Evolutionary conservation across 1,139 yeast species (phyloP).

Genomic region (Scheffersomyces illinoinensis): DNA sequence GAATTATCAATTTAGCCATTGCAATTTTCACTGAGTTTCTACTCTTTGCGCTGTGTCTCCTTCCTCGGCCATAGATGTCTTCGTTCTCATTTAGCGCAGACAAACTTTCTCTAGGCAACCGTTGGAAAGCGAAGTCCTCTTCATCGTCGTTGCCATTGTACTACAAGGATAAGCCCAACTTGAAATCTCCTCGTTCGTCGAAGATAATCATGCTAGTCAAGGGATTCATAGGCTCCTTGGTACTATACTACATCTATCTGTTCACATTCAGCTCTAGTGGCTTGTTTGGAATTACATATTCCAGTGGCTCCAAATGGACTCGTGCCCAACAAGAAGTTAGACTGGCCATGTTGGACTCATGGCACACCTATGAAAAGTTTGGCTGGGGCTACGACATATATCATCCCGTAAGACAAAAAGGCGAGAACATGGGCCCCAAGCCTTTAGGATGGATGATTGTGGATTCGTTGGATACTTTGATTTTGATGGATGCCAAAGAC

Average conservation of each 20-base stretch:
- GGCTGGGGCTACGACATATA: slow-evolving; percentile 87
- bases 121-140: slow-evolving; percentile 15
- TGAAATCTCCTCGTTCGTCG: neutral
- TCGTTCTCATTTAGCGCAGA: slow-evolving; percentile 12
- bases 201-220: slow-evolving; percentile 39
- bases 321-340: slow-evolving; percentile 56
- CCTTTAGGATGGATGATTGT: slow-evolving; percentile 97
- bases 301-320: slow-evolving; percentile 30
- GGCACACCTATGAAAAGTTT: slow-evolving; percentile 73
- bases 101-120: slow-evolving; percentile 12
- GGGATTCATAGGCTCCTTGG: slow-evolving; percentile 40
- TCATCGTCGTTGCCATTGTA: slow-evolving; percentile 13
- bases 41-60: neutral
- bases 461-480: slow-evolving; percentile 82
- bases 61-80: neutral
- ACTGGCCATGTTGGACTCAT: slow-evolving; percentile 68
- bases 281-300: slow-evolving; percentile 1
- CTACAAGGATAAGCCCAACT: slow-evolving; percentile 17
- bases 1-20: neutral
- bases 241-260: slow-evolving; percentile 39
- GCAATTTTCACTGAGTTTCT: neutral
- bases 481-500: slow-evolving; percentile 73
- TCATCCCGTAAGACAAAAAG: slow-evolving; percentile 55
- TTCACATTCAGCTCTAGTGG: slow-evolving; percentile 9
- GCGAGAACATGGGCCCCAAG: slow-evolving; percentile 76